A percentile compares a stretch with the other conserved stretches of the same genome.
Conservation (phyloP, 2,329 filamentous ascomycete species). For the Sporothrix luriei region DNA sequence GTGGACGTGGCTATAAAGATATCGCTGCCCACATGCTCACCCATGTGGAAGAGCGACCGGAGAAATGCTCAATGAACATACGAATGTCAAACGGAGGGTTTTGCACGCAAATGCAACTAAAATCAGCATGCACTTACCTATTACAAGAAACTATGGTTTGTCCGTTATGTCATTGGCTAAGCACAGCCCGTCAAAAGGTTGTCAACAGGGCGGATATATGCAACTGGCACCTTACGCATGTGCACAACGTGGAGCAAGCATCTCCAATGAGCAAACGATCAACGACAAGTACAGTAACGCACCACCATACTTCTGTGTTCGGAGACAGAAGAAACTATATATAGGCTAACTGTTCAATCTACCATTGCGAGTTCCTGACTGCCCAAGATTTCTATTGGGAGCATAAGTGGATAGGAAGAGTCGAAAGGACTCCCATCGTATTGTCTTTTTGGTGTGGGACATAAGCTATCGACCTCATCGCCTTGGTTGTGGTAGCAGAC, state of each 20-base stretch:
- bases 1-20: conserved; percentile 63
- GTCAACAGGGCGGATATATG: conserved; percentile 98
- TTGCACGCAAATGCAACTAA: conserved; percentile 97
- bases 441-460: no score
- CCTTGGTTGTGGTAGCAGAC: no score
- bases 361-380: conserved; percentile 73
- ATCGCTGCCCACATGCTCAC: conserved; percentile 91
- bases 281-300: conserved; percentile 40
- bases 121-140: conserved; percentile 95
- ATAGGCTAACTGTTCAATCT: conserved; percentile 83
- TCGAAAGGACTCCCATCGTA: no score
- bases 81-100: conserved; percentile 92
- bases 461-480: no score
- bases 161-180: conserved; percentile 88
- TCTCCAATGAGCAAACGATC: conserved; percentile 85
- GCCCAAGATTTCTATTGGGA: conserved; percentile 93
- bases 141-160: conserved; percentile 98
- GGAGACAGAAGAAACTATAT: conserved; percentile 15
- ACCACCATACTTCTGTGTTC: conserved; percentile 33
- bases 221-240: conserved; percentile 92
- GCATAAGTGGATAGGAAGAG: conserved; percentile 50
- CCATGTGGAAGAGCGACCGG: conserved; percentile 87
- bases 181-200: conserved; percentile 85
- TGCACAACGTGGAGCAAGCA: conserved; percentile 92
- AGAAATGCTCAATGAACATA: conserved; percentile 96